A percentile compares a stretch with the other conserved stretches of the same genome.
phyloP scores from a whole-genome alignment of 2,329 filamentous ascomycete species.

The Ophiostoma montium region DNA sequence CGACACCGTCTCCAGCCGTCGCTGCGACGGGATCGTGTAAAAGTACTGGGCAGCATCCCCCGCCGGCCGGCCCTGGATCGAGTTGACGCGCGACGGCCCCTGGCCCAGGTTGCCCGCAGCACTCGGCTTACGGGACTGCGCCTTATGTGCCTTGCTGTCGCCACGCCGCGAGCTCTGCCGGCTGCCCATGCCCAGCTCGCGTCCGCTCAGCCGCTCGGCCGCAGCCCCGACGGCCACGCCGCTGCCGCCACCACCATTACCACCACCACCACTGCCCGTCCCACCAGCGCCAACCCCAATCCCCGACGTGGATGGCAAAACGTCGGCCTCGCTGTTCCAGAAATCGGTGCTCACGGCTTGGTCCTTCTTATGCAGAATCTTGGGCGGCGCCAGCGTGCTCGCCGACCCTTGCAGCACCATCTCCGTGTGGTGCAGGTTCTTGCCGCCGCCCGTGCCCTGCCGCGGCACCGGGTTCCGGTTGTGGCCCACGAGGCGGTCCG shows the following conservation, averaged over 20 bases:
- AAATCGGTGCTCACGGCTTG: slow-evolving; percentile 30
- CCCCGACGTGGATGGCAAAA: slow-evolving; percentile 20
- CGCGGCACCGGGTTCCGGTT: slow-evolving; percentile 47
- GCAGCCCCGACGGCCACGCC: background rate
- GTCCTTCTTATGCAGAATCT: slow-evolving; percentile 22
- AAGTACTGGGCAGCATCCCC: slow-evolving; percentile 26
- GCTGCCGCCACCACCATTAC: slow-evolving; percentile 12
- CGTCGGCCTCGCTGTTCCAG: slow-evolving; percentile 65
- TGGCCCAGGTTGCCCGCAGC: slow-evolving; percentile 24
- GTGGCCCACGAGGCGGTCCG: slow-evolving; percentile 79
- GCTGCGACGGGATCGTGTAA: slow-evolving; percentile 39
- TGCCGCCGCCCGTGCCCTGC: slow-evolving; percentile 58
- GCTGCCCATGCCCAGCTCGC: slow-evolving; percentile 33
- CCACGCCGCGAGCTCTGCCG: slow-evolving; percentile 34
- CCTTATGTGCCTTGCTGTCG: slow-evolving; percentile 39
- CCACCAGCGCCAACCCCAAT: background rate
- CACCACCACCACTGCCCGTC: slow-evolving; percentile 6
- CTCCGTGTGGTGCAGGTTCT: slow-evolving; percentile 83
- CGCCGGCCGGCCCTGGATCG: slow-evolving; percentile 16
- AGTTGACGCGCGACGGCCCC: slow-evolving; percentile 34
- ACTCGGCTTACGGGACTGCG: slow-evolving; percentile 44
- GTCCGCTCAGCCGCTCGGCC: slow-evolving; percentile 28
- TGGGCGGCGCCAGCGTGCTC: slow-evolving; percentile 11
- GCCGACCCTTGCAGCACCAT: slow-evolving; percentile 64
- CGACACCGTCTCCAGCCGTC: slow-evolving; percentile 47